Conservation (phyloP, 2,329 filamentous ascomycete genomes). For the Ceratocystiopsis brevicomis region DNA sequence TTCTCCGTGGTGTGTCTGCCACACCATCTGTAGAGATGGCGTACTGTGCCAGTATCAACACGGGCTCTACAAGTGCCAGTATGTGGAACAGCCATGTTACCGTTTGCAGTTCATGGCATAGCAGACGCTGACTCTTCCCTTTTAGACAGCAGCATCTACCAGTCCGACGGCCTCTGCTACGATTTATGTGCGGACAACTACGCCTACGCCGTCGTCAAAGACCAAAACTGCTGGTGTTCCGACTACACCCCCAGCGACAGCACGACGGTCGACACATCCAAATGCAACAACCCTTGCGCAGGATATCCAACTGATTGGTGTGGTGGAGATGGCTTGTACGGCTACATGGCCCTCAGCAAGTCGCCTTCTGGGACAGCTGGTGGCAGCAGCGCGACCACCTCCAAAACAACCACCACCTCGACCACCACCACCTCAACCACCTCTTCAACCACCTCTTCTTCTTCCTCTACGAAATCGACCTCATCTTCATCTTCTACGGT, state of each 20-base stretch:
- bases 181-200: conserved; percentile 36
- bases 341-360: conserved; percentile 40
- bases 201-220: conserved; percentile 51
- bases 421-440: not conserved
- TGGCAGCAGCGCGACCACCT: not conserved
- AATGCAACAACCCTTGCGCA: conserved; percentile 43
- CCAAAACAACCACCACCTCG: not conserved
- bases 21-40: conserved; percentile 16
- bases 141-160: conserved; percentile 35
- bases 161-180: conserved; percentile 52
- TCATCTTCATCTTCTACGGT: not conserved
- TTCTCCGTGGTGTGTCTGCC: conserved; percentile 9
- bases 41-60: conserved; percentile 30
- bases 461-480: not conserved
- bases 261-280: conserved; percentile 19
- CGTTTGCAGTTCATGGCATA: no score
- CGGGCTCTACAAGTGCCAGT: conserved; percentile 23
- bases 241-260: conserved; percentile 39
- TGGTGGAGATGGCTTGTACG: conserved; percentile 41
- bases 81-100: conserved; percentile 11
- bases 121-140: not conserved
- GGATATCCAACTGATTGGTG: conserved; percentile 51
- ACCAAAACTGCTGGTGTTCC: conserved; percentile 54
- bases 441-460: not conserved
- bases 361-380: conserved; percentile 39